Evolutionary conservation across 345 rosid species (phyloP).

Genomic region (Pseudoturritis turrita): DNA sequence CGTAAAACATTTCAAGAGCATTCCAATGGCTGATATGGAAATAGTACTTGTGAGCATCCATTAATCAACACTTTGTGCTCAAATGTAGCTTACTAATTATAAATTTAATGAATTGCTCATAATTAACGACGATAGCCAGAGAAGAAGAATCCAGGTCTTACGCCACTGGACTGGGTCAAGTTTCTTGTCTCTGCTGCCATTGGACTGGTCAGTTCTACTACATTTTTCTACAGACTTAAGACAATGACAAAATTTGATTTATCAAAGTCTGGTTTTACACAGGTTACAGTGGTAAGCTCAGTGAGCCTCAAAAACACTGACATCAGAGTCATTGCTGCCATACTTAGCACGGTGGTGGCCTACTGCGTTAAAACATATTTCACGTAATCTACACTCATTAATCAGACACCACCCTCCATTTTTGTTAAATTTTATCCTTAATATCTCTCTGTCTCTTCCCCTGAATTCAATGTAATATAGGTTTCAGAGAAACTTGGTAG

Average conservation of each 20-base stretch:
- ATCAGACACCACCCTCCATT: neutral
- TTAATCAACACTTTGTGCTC: neutral
- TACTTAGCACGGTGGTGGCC: constrained; percentile 59
- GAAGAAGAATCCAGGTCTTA: constrained; percentile 80
- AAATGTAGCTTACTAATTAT: neutral
- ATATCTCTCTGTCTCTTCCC: neutral
- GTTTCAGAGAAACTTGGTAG: constrained; percentile 64
- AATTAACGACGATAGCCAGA: constrained; percentile 64
- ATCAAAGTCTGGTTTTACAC: constrained; percentile 21
- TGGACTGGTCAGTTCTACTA: constrained; percentile 58
- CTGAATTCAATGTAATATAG: constrained; percentile 26
- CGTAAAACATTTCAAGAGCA: constrained; percentile 75
- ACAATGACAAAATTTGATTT: neutral
- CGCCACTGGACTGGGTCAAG: constrained; percentile 89
- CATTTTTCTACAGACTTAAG: neutral
- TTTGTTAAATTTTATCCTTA: neutral
- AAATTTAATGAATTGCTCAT: neutral
- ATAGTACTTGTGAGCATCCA: constrained; percentile 69
- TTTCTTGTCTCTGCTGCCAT: constrained; percentile 66
- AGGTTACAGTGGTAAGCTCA: constrained; percentile 58
- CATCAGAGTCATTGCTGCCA: constrained; percentile 56
- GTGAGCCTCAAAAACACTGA: constrained; percentile 58
- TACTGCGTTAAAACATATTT: constrained; percentile 69
- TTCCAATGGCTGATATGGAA: constrained; percentile 92
- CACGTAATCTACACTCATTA: constrained; percentile 36